phyloP scores from a whole-genome alignment of 208 protist species.

The Herpetomonas samuelpessoai region DNA sequence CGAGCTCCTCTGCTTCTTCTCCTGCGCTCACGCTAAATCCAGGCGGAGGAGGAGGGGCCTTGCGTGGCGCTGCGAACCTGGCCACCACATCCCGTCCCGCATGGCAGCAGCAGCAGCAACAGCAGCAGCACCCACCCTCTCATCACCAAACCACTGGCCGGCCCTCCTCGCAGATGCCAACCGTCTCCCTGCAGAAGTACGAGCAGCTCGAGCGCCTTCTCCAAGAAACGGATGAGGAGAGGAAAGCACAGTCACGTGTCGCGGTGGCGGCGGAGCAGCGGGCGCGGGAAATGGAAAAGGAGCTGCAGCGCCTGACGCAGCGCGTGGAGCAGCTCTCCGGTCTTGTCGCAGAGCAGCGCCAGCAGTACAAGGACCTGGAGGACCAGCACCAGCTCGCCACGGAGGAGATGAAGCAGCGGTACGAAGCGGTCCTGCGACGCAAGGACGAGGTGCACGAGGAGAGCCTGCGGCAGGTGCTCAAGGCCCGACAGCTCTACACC shows the following conservation, averaged over 20 bases:
- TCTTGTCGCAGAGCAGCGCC: conserved; percentile 38
- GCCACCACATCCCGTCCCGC: not conserved
- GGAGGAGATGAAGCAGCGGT: conserved; percentile 34
- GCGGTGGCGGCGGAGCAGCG: conserved; percentile 17
- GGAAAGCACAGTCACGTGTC: not conserved
- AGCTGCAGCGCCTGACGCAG: conserved; percentile 32
- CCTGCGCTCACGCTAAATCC: conserved; percentile 8
- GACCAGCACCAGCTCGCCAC: conserved; percentile 42
- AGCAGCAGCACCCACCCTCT: conserved; percentile 3
- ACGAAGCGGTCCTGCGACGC: conserved; percentile 33
- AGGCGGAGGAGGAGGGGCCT: not conserved
- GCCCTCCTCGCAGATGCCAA: not conserved
- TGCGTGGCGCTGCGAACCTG: too few species aligned
- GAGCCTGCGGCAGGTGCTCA: conserved; percentile 42
- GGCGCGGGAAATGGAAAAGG: conserved; percentile 27
- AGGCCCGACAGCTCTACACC: conserved; percentile 37
- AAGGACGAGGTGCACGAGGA: conserved; percentile 56
- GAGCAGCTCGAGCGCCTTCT: conserved; percentile 15
- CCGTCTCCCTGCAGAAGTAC: conserved; percentile 19
- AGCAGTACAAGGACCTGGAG: conserved; percentile 31
- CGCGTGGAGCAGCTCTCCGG: conserved; percentile 44
- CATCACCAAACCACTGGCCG: too few species aligned
- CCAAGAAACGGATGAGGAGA: not conserved
- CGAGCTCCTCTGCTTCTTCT: conserved; percentile 11
- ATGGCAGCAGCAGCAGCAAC: not conserved